Evolutionary conservation across 352 stramenopile species (phyloP).

Genomic region (Aphanomyces invadans): DNA sequence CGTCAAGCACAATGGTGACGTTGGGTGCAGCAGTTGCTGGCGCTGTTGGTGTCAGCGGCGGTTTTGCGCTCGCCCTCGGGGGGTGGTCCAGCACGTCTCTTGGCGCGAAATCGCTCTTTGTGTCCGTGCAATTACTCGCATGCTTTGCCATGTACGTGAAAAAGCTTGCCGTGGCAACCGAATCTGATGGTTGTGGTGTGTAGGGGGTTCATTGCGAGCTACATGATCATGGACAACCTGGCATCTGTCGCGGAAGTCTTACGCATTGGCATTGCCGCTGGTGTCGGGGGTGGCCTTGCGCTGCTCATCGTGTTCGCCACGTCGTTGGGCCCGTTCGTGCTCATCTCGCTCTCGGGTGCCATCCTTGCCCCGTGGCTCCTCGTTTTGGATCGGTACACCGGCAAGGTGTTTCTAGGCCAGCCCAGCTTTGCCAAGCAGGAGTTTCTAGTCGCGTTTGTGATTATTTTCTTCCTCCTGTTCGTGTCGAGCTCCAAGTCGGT

Average conservation of each 20-base stretch:
- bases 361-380: constrained; percentile 68
- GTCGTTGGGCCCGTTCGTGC: constrained; percentile 51
- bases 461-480: constrained; percentile 83
- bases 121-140: constrained; percentile 73
- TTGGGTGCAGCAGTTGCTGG: constrained; percentile 16
- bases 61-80: constrained; percentile 68
- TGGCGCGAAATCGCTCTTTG: constrained; percentile 73
- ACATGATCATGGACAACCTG: constrained; percentile 54
- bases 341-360: constrained; percentile 56
- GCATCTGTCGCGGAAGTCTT: constrained; percentile 62
- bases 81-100: constrained; percentile 81
- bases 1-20: constrained; percentile 11
- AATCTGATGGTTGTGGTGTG: no score
- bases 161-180: no score
- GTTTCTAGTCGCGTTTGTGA: constrained; percentile 81
- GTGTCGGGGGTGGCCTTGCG: constrained; percentile 52
- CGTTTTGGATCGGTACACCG: constrained; percentile 50
- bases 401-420: constrained; percentile 48
- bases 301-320: constrained; percentile 72
- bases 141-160: constrained; percentile 48
- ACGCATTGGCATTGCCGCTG: constrained; percentile 47
- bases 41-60: constrained; percentile 68
- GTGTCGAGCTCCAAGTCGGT: constrained; percentile 64
- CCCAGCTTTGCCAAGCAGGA: constrained; percentile 78
- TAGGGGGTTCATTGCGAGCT: constrained; percentile 64